These are phyloP conservation scores for Ascosphaera acerosa DNA, from an alignment of 2,329 filamentous ascomycete species.

Conservation along the genomic window DNA sequence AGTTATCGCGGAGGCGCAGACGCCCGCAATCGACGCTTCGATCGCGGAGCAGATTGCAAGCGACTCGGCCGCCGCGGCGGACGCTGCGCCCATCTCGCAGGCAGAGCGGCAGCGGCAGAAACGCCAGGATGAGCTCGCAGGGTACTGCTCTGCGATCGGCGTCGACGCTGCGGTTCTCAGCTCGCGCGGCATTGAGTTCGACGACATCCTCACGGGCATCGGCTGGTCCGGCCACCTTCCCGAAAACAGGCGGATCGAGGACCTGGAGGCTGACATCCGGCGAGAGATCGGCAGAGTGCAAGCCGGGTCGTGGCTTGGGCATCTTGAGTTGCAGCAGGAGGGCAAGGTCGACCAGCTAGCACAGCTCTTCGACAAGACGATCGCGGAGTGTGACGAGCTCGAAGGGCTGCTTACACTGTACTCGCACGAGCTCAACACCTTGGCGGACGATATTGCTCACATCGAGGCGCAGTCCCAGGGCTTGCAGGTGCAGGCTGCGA, in stretches of 20 bases:
- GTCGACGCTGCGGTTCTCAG: conserved; percentile 56
- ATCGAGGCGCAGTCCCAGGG: conserved; percentile 95
- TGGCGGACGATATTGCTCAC: conserved; percentile 87
- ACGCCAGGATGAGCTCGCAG: conserved; percentile 47
- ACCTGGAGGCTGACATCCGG: conserved; percentile 59
- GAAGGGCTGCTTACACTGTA: conserved; percentile 88
- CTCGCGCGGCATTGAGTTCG: conserved; percentile 52
- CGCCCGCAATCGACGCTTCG: no score
- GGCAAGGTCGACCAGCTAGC: conserved; percentile 73
- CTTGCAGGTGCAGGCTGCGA: conserved; percentile 87
- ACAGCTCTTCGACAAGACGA: conserved; percentile 62
- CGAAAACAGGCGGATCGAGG: conserved; percentile 48
- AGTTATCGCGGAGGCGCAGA: no score
- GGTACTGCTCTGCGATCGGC: conserved; percentile 52
- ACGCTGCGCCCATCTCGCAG: conserved; percentile 15
- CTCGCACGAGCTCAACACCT: conserved; percentile 79
- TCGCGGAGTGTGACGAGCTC: conserved; percentile 84
- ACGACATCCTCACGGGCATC: conserved; percentile 60
- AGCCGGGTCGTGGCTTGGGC: conserved; percentile 73
- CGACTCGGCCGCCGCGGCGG: conserved; percentile 8
- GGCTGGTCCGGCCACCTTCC: conserved; percentile 66
- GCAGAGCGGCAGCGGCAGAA: conserved; percentile 34
- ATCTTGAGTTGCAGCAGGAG: conserved; percentile 63
- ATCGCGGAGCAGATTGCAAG: no score
- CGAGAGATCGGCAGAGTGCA: conserved; percentile 76